These are phyloP conservation scores for Moesziomyces globuligerus DNA, from an alignment of 1,284 basidiomycete genomes.

Conservation along the genomic window DNA sequence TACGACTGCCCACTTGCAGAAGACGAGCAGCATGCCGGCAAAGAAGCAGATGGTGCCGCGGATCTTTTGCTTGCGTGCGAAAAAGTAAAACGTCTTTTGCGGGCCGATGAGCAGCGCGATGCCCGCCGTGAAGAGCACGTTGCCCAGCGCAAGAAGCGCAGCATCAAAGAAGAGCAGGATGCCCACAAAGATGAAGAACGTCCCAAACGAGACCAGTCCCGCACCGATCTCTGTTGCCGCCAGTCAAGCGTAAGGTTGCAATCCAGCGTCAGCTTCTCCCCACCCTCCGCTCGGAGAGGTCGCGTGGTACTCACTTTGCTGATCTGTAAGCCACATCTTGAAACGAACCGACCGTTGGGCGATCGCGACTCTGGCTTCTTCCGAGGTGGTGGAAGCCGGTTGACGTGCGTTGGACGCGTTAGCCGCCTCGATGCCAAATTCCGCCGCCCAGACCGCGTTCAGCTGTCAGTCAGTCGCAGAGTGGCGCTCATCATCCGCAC, in stretches of 20 bases:
- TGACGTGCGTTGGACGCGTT: no score
- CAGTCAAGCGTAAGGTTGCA: not conserved
- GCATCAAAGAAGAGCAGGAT: conserved; percentile 97
- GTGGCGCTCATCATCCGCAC: no score
- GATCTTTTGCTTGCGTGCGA: conserved; percentile 93
- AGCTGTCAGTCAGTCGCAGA: no score
- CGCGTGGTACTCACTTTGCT: conserved; percentile 58
- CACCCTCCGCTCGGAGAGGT: not conserved
- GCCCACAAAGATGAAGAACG: conserved; percentile 93
- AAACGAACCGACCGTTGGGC: not conserved
- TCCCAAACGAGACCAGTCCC: conserved; percentile 95
- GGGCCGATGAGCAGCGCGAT: conserved; percentile 67
- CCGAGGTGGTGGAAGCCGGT: conserved; percentile 18
- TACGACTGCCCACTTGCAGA: conserved; percentile 89
- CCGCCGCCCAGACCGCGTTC: no score
- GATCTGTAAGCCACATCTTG: conserved; percentile 66
- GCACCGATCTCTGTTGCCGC: conserved; percentile 71
- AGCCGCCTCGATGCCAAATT: no score
- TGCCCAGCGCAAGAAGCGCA: conserved; percentile 93
- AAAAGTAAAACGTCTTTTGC: conserved; percentile 94
- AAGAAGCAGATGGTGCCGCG: conserved; percentile 75
- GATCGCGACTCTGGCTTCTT: no score
- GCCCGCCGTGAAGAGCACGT: conserved; percentile 70
- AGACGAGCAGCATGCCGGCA: conserved; percentile 72
- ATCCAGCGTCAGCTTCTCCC: no score